phyloP scores from a whole-genome alignment of 208 protist species.

The Leishmania aethiopica region DNA sequence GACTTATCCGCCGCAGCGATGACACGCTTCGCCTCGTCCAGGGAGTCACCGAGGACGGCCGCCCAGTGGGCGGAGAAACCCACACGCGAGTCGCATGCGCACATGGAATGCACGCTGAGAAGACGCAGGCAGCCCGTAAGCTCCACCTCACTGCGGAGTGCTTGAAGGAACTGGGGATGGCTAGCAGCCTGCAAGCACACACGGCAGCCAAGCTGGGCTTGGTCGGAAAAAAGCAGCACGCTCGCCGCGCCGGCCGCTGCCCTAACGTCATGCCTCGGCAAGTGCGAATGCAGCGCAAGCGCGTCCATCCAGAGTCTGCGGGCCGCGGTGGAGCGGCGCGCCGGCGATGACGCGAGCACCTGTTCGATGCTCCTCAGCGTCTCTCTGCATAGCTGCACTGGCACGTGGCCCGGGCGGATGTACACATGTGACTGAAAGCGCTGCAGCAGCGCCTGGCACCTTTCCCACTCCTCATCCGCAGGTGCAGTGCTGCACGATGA shows the following conservation, averaged over 20 bases:
- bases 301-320: constrained; percentile 26
- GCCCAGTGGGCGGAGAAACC: background rate
- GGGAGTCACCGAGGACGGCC: background rate
- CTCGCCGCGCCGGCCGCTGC: constrained; percentile 8
- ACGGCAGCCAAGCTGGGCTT: constrained; percentile 2
- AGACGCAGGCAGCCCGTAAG: constrained; percentile 16
- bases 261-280: constrained; percentile 6
- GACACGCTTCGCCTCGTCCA: constrained; percentile 13
- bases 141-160: background rate
- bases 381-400: constrained; percentile 11
- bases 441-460: constrained; percentile 16
- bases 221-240: constrained; percentile 9
- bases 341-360: constrained; percentile 17
- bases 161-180: background rate
- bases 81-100: background rate
- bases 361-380: constrained; percentile 22
- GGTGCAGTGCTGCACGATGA: constrained; percentile 8
- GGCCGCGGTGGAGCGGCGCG: constrained; percentile 17
- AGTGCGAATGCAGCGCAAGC: constrained; percentile 13
- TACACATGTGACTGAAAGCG: constrained; percentile 32
- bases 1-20: constrained; percentile 22
- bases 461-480: background rate
- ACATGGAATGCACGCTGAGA: constrained; percentile 19
- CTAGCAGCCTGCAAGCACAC: background rate
- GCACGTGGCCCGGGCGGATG: constrained; percentile 17